Conservation (phyloP, 345 rosid species). For the Hypericum perforatum region DNA sequence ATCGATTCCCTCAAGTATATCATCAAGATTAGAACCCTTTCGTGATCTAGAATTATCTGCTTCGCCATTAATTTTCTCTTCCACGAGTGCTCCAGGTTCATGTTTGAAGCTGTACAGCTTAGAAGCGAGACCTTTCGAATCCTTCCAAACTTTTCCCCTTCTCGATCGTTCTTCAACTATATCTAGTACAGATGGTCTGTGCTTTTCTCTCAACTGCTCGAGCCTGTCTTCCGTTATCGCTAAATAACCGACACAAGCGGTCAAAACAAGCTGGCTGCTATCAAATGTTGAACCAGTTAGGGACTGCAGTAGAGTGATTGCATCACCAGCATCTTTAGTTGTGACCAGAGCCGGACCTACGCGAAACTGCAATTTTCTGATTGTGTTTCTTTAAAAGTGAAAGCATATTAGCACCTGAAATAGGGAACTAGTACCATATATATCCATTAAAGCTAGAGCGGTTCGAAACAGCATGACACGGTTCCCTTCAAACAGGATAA, state of each 20-base stretch:
- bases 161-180: conserved; percentile 59
- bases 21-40: conserved; percentile 26
- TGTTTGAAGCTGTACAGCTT: conserved; percentile 82
- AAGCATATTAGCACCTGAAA: not conserved
- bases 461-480: conserved; percentile 91
- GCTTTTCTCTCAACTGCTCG: conserved; percentile 62
- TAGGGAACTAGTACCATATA: conserved; percentile 48
- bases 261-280: conserved; percentile 88
- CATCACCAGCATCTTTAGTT: conserved; percentile 89
- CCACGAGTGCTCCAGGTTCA: conserved; percentile 29
- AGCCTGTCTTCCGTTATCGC: conserved; percentile 65
- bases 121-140: conserved; percentile 72
- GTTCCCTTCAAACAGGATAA: conserved; percentile 86
- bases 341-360: conserved; percentile 86
- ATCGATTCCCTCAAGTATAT: conserved; percentile 30
- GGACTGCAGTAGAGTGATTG: conserved; percentile 70
- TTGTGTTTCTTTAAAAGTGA: conserved; percentile 4
- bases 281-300: conserved; percentile 93
- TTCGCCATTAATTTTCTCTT: conserved; percentile 30
- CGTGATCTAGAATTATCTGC: conserved; percentile 26
- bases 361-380: conserved; percentile 11
- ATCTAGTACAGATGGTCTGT: conserved; percentile 55
- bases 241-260: conserved; percentile 81
- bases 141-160: conserved; percentile 54
- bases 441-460: conserved; percentile 88